phyloP scores from a whole-genome alignment of 2,329 filamentous ascomycete genomes.

The Thyridium curvatum region DNA sequence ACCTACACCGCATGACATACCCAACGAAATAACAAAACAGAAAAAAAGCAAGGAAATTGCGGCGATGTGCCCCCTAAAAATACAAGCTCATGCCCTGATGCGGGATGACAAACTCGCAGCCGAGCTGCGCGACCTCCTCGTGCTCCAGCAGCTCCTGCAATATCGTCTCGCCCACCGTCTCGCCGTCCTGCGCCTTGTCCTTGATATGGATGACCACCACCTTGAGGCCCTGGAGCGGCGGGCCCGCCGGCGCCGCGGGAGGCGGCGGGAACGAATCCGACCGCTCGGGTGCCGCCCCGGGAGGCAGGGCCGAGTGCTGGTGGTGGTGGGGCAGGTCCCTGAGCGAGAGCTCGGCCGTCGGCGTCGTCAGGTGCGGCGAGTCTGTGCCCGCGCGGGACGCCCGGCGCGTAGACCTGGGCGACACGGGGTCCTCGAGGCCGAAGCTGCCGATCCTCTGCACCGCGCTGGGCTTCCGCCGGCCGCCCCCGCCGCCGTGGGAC shows the following conservation, averaged over 20 bases:
- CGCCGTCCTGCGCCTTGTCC: slow-evolving; percentile 71
- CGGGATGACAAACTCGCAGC: slow-evolving; percentile 75
- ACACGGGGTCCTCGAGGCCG: slow-evolving; percentile 38
- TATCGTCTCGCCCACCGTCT: slow-evolving; percentile 58
- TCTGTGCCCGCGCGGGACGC: slow-evolving; percentile 10
- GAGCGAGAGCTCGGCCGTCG: slow-evolving; percentile 39
- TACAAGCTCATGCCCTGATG: slow-evolving; percentile 55
- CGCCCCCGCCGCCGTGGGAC: neutral
- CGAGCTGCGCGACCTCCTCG: slow-evolving; percentile 59
- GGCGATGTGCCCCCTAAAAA: slow-evolving; percentile 26
- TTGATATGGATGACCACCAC: slow-evolving; percentile 94
- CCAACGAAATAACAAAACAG: neutral
- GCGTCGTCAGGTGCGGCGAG: slow-evolving; percentile 38
- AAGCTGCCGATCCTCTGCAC: slow-evolving; percentile 12
- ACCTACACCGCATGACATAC: neutral
- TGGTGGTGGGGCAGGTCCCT: slow-evolving; percentile 16
- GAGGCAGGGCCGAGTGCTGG: slow-evolving; percentile 1
- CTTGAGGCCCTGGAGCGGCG: slow-evolving; percentile 64
- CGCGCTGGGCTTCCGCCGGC: slow-evolving; percentile 13
- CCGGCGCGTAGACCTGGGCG: slow-evolving; percentile 36
- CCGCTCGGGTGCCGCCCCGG: neutral
- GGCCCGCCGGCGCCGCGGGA: slow-evolving; percentile 14
- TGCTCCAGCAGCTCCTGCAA: slow-evolving; percentile 61
- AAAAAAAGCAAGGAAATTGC: neutral
- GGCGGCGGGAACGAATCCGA: slow-evolving; percentile 7